Conservation (phyloP, 129 eudicot species). For the Flaveria sonorensis region DNA sequence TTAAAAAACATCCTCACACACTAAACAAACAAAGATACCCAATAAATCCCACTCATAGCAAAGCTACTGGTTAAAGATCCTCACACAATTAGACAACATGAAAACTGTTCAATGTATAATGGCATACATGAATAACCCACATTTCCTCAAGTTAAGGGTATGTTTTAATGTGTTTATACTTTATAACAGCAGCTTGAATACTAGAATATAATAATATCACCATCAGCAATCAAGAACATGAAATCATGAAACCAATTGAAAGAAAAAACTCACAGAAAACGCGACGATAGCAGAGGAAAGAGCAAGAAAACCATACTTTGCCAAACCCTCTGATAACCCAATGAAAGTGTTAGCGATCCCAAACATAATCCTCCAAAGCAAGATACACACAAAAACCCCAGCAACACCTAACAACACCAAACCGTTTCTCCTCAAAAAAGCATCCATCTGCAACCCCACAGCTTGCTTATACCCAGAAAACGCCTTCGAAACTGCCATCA, state of each 20-base stretch:
- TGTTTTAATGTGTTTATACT: not conserved
- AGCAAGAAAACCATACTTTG: constrained; percentile 97
- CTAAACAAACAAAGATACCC: not conserved
- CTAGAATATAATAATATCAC: too few relatives aligned
- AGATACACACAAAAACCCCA: constrained; percentile 48
- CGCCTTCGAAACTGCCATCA: constrained; percentile 13
- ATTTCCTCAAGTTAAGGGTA: too few relatives aligned
- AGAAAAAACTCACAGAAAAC: constrained; percentile 76
- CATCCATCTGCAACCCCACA: not conserved
- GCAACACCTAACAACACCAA: constrained; percentile 66
- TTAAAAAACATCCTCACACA: constrained; percentile 1
- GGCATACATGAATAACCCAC: not conserved
- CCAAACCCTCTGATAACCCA: constrained; percentile 97
- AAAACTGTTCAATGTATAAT: not conserved
- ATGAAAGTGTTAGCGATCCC: constrained; percentile 81
- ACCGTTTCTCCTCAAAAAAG: not conserved
- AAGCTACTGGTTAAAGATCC: too few relatives aligned
- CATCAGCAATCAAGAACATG: not conserved
- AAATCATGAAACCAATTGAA: constrained; percentile 11
- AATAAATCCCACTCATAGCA: too few relatives aligned
- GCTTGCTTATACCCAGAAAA: not conserved
- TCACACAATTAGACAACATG: not conserved
- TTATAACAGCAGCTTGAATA: not conserved
- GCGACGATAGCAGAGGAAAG: constrained; percentile 88
- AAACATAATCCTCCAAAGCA: constrained; percentile 80